These are phyloP conservation scores for Yamagishiella unicocca DNA, from an alignment of 139 green algal species.

Conservation along the genomic window DNA sequence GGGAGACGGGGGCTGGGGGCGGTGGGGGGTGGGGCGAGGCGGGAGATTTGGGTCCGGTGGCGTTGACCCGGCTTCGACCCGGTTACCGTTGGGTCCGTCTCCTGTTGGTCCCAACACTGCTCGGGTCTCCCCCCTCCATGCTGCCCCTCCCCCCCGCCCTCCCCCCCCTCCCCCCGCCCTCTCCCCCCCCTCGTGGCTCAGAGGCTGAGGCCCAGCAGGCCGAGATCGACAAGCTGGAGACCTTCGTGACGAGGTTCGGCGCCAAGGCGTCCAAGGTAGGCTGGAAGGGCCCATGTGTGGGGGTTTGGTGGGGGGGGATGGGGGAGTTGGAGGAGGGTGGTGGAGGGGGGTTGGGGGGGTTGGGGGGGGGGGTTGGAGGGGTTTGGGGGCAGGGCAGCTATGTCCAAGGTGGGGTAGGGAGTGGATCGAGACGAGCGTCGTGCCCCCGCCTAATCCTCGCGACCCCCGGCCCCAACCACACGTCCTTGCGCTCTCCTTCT, in stretches of 20 bases:
- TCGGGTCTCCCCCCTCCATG: too few relatives aligned
- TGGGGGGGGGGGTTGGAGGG: too few relatives aligned
- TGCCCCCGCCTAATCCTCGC: too few relatives aligned
- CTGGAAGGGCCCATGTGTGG: not conserved
- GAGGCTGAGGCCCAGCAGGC: conserved; percentile 53
- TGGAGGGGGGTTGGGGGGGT: not conserved
- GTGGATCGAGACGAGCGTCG: too few relatives aligned
- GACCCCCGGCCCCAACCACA: too few relatives aligned
- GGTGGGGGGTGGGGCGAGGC: not conserved
- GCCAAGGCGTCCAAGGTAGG: conserved; percentile 72
- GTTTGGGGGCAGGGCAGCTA: too few relatives aligned
- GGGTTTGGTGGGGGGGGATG: not conserved
- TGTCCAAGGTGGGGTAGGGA: too few relatives aligned
- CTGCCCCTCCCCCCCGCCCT: not conserved
- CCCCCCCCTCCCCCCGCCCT: not conserved
- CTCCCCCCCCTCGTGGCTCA: not conserved
- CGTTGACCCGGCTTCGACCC: too few relatives aligned
- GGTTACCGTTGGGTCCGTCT: too few relatives aligned
- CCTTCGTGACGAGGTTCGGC: conserved; percentile 80
- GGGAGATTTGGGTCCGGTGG: too few relatives aligned
- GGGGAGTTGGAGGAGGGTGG: not conserved
- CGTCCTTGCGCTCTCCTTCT: too few relatives aligned
- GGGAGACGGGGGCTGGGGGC: not conserved
- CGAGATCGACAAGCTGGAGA: conserved; percentile 75
- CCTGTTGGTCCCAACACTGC: too few relatives aligned